phyloP scores from a whole-genome alignment of 257 asterid genomes.

The Salvia splendens region DNA sequence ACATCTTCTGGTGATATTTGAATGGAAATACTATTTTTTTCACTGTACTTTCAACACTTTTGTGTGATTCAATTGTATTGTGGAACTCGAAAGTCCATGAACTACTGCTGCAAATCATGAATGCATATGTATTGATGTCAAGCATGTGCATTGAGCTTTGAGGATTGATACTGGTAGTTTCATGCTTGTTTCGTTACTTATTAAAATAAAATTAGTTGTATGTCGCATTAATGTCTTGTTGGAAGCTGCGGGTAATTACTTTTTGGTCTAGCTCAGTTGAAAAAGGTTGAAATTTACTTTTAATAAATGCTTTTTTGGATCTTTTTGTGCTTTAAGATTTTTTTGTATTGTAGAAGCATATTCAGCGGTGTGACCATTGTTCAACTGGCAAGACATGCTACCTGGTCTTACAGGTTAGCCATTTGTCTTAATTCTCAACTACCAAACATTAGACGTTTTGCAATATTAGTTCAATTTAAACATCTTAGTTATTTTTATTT shows the following conservation, averaged over 20 bases:
- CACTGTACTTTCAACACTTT: conserved; percentile 10
- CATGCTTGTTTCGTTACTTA: not conserved
- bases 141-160: not conserved
- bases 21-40: not conserved
- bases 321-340: conserved; percentile 21
- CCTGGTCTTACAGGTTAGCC: conserved; percentile 76
- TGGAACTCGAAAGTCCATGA: conserved; percentile 19
- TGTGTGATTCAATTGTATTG: conserved; percentile 2
- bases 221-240: conserved; percentile 18
- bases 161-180: not conserved
- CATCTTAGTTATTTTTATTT: not conserved
- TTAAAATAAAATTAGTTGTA: conserved; percentile 4
- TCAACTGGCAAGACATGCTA: conserved; percentile 85
- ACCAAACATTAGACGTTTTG: conserved; percentile 5
- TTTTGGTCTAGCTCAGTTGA: conserved; percentile 18
- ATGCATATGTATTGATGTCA: conserved; percentile 17
- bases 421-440: conserved; percentile 21
- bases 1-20: conserved; percentile 5
- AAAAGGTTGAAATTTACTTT: conserved; percentile 6
- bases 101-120: conserved; percentile 23
- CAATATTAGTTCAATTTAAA: conserved; percentile 9
- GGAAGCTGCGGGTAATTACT: not conserved
- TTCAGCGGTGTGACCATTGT: conserved; percentile 71
- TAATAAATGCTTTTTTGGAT: not conserved
- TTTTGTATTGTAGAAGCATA: conserved; percentile 65